Base-by-base conservation (phyloP, 1,139 yeast genomes). In the Protomyces lactucae-debilis region DNA sequence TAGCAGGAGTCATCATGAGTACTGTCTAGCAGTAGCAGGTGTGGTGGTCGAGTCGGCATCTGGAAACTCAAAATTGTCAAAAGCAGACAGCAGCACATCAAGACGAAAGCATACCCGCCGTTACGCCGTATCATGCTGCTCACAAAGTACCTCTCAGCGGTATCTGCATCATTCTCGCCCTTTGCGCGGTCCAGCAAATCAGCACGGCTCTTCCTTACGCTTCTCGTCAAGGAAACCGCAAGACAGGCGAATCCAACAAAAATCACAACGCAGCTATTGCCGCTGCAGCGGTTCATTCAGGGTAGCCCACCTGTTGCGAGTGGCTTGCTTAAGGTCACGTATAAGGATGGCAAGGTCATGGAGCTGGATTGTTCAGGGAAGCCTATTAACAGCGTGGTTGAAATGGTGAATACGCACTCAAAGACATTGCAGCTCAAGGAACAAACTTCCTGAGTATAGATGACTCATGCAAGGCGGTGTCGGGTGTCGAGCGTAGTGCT, bases 241-340 rank as follows among this genome's bases (percentile, higher is more conserved):
- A 39, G 46, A 21, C 63, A 59, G 16, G 63, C 63, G 8, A 59
- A 52, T 12, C 43, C 52, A 1, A 59, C 63, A 16, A 59, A 59
- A 28, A 25, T 59, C n/a, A 45, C 45, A 10, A 59, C 63, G 18
- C 23, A 21, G 52, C 28, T 52, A 14, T 40, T 46, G 6, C 48
- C 48, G 48, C 48, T 21, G 28, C 23, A 18, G 23, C 12, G 16
- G 21, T 25, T 12, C 14, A 6, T 21, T 5, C 36, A 40, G 3
- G 18, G 43, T 8, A 40, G 39, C 6, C 21, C 10, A 21, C 25
- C 14, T 18, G 23, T 21, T 9, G n/a, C 23, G 16, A 21, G 48
- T 10, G 76, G 93, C 70, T 82, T 80, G 61, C 78, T 93, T 71
- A 82, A 82, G 72, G 87, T 93, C n/a, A 87, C 90, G 60, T 89